These are phyloP conservation scores for Nicotiana paniculata DNA, from an alignment of 257 asterid genomes.

Conservation along the genomic window DNA sequence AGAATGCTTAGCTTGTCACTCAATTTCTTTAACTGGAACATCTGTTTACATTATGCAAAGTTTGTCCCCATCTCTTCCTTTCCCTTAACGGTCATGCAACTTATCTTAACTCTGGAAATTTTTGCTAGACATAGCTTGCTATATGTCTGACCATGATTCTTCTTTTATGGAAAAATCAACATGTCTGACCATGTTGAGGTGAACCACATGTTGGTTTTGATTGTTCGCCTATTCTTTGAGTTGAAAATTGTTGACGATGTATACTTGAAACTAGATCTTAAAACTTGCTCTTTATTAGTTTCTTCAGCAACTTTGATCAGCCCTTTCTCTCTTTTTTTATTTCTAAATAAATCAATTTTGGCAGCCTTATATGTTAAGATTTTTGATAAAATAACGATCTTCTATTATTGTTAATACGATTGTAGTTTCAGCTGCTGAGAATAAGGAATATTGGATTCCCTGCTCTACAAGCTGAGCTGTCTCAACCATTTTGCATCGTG, in stretches of 20 bases:
- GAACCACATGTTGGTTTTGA: not conserved
- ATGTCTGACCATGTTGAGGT: not conserved
- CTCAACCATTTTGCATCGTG: not conserved
- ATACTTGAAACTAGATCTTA: not conserved
- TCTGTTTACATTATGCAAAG: not conserved
- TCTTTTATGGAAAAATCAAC: too few species aligned
- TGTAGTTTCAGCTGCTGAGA: not conserved
- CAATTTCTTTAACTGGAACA: not conserved
- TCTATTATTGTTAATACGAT: not conserved
- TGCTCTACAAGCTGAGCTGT: not conserved
- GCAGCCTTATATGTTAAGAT: not conserved
- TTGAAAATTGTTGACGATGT: not conserved
- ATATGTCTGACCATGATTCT: not conserved
- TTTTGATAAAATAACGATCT: not conserved
- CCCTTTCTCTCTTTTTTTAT: not conserved
- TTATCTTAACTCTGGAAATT: not conserved
- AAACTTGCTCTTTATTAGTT: not conserved
- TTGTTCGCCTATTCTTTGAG: not conserved
- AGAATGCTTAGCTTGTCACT: not conserved
- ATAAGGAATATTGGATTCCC: not conserved
- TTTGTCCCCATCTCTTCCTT: not conserved
- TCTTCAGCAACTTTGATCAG: not conserved
- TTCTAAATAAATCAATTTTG: not conserved
- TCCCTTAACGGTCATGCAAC: not conserved
- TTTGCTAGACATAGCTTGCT: not conserved